These are phyloP conservation scores for Basidiobolus meristosporus DNA, from an alignment of 371 early-diverging fungal genomes.

Conservation along the genomic window DNA sequence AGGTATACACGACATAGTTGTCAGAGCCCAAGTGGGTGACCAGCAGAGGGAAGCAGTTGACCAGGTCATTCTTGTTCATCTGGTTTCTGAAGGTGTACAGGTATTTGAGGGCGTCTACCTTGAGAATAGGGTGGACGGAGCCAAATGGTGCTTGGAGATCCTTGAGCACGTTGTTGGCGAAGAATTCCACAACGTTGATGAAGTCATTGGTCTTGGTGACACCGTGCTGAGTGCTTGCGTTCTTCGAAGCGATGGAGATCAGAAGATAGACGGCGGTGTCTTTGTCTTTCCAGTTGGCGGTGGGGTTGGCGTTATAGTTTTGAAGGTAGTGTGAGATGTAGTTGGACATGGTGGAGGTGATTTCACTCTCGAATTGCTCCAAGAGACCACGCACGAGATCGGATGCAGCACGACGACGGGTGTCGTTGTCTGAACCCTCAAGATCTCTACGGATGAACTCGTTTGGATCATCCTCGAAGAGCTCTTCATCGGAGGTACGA, in stretches of 20 bases:
- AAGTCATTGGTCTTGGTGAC: slow-evolving; percentile 58
- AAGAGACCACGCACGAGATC: slow-evolving; percentile 84
- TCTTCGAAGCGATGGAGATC: slow-evolving; percentile 64
- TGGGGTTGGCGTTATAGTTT: slow-evolving; percentile 29
- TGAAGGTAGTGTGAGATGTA: slow-evolving; percentile 58
- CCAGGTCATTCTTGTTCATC: slow-evolving; percentile 9
- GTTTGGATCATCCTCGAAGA: slow-evolving; percentile 91
- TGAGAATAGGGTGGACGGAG: slow-evolving; percentile 64
- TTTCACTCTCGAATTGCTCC: slow-evolving; percentile 63
- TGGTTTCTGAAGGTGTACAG: slow-evolving; percentile 83
- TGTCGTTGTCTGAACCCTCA: slow-evolving; percentile 84
- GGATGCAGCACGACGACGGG: slow-evolving; percentile 79
- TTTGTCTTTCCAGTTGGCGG: slow-evolving; percentile 83
- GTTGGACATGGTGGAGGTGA: slow-evolving; percentile 57
- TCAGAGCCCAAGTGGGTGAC: slow-evolving; percentile 58
- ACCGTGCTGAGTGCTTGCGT: slow-evolving; percentile 39
- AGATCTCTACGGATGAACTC: slow-evolving; percentile 83
- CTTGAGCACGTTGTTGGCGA: slow-evolving; percentile 55
- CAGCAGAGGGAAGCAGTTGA: slow-evolving; percentile 13
- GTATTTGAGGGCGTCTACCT: slow-evolving; percentile 86
- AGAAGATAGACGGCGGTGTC: slow-evolving; percentile 86
- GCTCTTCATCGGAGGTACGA: slow-evolving; percentile 73
- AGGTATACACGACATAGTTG: slow-evolving; percentile 77
- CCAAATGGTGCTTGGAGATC: slow-evolving; percentile 60
- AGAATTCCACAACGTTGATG: slow-evolving; percentile 69